A percentile compares a stretch with the other conserved stretches of the same genome.
Evolutionary conservation across 2,329 filamentous ascomycete species (phyloP).

Genomic region (Ophiostoma ulmi): DNA sequence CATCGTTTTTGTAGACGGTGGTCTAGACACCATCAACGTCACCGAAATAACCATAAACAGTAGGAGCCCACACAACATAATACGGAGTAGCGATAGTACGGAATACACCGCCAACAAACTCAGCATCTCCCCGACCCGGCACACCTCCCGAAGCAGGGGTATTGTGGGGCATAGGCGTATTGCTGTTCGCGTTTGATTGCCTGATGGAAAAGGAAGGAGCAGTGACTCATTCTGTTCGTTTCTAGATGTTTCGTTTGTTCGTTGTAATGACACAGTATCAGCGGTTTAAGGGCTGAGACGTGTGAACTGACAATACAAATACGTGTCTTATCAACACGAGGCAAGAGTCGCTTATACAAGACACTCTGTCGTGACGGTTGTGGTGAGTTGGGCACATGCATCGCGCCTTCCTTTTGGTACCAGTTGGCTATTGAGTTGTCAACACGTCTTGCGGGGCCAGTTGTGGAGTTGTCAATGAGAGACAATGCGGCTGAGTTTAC

Average conservation of each 20-base stretch:
- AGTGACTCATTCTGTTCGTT: not conserved
- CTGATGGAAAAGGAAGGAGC: not conserved
- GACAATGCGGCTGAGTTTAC: not conserved
- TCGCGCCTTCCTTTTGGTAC: not conserved
- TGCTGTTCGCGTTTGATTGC: constrained; percentile 5
- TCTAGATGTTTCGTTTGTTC: constrained; percentile 8
- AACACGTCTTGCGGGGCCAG: not conserved
- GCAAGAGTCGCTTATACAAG: constrained; percentile 3
- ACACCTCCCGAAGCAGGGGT: constrained; percentile 7
- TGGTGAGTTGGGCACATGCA: not conserved
- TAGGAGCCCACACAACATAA: not conserved
- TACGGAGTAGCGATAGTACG: not conserved
- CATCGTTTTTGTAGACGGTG: not conserved
- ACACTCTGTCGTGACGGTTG: not conserved
- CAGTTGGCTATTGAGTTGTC: not conserved
- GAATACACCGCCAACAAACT: constrained; percentile 1
- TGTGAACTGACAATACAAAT: not conserved
- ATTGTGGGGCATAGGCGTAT: not conserved
- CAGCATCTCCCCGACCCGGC: not conserved
- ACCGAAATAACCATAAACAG: not conserved
- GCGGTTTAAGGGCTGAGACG: not conserved
- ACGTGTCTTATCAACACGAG: not conserved
- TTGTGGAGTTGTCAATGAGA: constrained; percentile 4
- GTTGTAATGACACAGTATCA: not conserved
- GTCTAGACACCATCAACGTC: not conserved